These are phyloP conservation scores for Aspergillus bertholletiae DNA, from an alignment of 495 filamentous ascomycete genomes.

Conservation along the genomic window DNA sequence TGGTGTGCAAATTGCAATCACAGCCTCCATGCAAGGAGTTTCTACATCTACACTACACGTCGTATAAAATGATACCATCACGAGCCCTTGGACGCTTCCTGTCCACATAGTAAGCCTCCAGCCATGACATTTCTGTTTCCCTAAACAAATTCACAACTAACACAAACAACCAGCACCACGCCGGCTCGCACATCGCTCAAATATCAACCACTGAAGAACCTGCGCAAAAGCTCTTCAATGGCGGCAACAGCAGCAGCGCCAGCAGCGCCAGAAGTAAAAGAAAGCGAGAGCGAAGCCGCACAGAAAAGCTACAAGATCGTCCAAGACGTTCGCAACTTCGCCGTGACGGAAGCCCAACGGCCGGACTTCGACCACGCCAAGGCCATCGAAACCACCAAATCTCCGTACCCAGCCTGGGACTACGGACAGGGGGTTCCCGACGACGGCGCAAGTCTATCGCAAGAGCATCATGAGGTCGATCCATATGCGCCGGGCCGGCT, in stretches of 20 bases:
- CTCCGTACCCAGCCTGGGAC: constrained; percentile 67
- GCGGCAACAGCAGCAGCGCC: constrained; percentile 6
- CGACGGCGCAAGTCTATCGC: constrained; percentile 37
- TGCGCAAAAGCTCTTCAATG: constrained; percentile 12
- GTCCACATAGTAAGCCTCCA: background rate
- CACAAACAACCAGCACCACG: background rate
- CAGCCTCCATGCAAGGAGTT: too few relatives aligned
- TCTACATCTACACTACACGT: too few relatives aligned
- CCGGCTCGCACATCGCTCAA: background rate
- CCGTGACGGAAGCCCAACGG: constrained; percentile 61
- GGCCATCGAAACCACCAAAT: constrained; percentile 61
- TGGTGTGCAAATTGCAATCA: too few relatives aligned
- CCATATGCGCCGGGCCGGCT: constrained; percentile 67
- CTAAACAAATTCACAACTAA: background rate
- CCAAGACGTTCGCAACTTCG: constrained; percentile 55
- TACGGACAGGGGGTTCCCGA: constrained; percentile 67
- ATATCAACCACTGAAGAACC: background rate
- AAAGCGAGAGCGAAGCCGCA: constrained; percentile 7
- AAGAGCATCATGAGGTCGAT: constrained; percentile 69
- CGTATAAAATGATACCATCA: background rate
- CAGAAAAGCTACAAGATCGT: constrained; percentile 23
- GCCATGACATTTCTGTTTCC: background rate
- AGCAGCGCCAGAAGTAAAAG: too few relatives aligned
- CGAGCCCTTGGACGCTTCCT: background rate
- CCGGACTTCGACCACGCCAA: constrained; percentile 52